Conservation (phyloP, 768 basidiomycete species). For the Mycena leptocephala region DNA sequence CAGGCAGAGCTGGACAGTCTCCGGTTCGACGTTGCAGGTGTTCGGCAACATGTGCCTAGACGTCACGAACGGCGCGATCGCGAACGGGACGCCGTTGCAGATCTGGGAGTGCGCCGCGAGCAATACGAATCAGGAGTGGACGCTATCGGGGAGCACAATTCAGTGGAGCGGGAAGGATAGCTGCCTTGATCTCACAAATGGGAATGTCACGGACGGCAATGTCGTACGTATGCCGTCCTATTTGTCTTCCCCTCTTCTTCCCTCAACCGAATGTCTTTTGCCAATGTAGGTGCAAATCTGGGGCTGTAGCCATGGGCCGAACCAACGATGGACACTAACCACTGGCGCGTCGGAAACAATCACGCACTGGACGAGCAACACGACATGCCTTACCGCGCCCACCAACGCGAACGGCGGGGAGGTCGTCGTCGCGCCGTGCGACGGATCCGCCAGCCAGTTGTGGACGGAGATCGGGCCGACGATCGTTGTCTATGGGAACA, state of each 20-base stretch:
- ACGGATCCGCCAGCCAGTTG: too few species aligned
- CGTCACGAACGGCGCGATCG: too few species aligned
- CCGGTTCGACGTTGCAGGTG: constrained; percentile 18
- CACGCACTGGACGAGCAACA: constrained; percentile 8
- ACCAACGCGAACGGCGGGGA: too few species aligned
- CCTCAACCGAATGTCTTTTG: neutral
- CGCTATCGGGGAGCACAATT: neutral
- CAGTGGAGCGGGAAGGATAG: neutral
- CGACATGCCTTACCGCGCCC: constrained; percentile 29
- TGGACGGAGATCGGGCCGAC: constrained; percentile 19
- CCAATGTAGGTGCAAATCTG: constrained; percentile 40
- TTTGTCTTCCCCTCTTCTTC: neutral
- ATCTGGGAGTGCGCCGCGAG: too few species aligned
- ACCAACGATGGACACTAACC: constrained; percentile 37
- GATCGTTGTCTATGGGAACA: constrained; percentile 17
- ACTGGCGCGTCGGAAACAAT: constrained; percentile 20
- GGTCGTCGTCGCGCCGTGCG: too few species aligned
- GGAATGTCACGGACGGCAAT: constrained; percentile 36
- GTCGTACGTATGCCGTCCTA: neutral
- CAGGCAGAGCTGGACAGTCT: constrained; percentile 41
- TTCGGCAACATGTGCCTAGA: too few species aligned
- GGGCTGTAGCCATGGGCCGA: constrained; percentile 35
- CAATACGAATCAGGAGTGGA: neutral
- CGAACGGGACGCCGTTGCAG: too few species aligned
- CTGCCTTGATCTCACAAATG: constrained; percentile 28